Base-by-base conservation (phyloP, 73 alveolate genomes). In the Effrenium voratum region DNA sequence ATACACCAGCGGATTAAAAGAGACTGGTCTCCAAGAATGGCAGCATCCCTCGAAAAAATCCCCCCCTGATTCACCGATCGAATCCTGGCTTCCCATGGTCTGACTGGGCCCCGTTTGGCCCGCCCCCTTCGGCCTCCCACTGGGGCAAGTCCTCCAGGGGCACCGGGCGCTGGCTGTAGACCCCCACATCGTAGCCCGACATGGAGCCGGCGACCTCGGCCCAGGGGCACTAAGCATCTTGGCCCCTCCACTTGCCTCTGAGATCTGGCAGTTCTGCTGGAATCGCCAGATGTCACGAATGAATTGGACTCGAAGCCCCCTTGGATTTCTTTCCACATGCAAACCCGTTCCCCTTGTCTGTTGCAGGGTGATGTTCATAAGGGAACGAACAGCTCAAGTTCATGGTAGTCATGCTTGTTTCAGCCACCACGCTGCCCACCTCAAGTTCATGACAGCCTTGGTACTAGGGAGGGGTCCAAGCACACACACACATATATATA, bases 171-270 rank as follows among this genome's bases (percentile, higher is more conserved):
- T 10, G 59, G 59, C 40, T 10, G 36, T 75, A 75, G 28, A 75
- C 86, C 40, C 43, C 36, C 40, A 75, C 86, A 41, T 75, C 86
- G 86, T 75, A 75, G 86, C 86, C 86, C 8, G 86, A 41, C 34
- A 52, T 38, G 5, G 59, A 52, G 36, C 86, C 86, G 13, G 86
- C 30, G 36, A 75, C 36, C 43, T 75, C 59, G 22, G 43, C 38
- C 40, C n/a, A n/a, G n/a, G n/a, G n/a, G n/a, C n/a, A n/a, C n/a
- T n/a, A n/a, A n/a, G n/a, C n/a, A n/a, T n/a, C n/a, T n/a, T n/a
- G n/a, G n/a, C n/a, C n/a, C n/a, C n/a, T n/a, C n/a, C n/a, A n/a
- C n/a, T n/a, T n/a, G n/a, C n/a, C n/a, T n/a, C n/a, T n/a, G n/a
- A n/a, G n/a, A n/a, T n/a, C n/a, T n/a, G n/a, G n/a, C n/a, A n/a